phyloP scores from a whole-genome alignment of 495 filamentous ascomycete species.

The Cercophora sp. region DNA sequence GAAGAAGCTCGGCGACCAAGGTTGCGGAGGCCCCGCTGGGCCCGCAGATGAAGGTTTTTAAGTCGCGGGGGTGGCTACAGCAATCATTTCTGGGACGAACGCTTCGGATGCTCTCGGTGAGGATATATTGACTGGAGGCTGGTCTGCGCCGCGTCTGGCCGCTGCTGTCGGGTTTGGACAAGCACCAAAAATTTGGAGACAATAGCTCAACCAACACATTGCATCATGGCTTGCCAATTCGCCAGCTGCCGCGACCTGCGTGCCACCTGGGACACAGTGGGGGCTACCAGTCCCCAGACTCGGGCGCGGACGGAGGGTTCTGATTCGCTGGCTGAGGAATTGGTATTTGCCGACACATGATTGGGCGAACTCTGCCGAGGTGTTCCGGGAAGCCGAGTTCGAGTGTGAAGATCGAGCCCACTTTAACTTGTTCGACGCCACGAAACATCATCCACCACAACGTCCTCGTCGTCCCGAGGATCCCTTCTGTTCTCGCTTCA shows the following conservation, averaged over 20 bases:
- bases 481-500: background rate
- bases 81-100: no score
- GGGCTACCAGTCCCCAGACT: background rate
- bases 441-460: slow-evolving; percentile 8
- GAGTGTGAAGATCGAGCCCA: slow-evolving; percentile 21
- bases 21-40: no score
- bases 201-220: slow-evolving; percentile 3
- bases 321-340: slow-evolving; percentile 12
- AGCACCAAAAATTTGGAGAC: slow-evolving; percentile 2
- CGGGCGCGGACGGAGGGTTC: slow-evolving; percentile 17
- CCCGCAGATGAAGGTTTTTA: no score
- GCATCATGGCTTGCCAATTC: slow-evolving; percentile 3
- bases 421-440: slow-evolving; percentile 18
- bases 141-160: background rate
- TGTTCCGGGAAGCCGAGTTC: slow-evolving; percentile 23
- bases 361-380: slow-evolving; percentile 27
- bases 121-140: no score
- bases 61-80: no score
- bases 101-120: background rate
- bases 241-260: background rate
- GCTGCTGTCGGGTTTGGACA: no score
- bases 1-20: no score
- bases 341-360: slow-evolving; percentile 18
- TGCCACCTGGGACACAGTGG: background rate
- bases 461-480: slow-evolving; percentile 17